Evolutionary conservation across 2,329 filamentous ascomycete genomes (phyloP).

Genomic region (Paecilomyces sp.): DNA sequence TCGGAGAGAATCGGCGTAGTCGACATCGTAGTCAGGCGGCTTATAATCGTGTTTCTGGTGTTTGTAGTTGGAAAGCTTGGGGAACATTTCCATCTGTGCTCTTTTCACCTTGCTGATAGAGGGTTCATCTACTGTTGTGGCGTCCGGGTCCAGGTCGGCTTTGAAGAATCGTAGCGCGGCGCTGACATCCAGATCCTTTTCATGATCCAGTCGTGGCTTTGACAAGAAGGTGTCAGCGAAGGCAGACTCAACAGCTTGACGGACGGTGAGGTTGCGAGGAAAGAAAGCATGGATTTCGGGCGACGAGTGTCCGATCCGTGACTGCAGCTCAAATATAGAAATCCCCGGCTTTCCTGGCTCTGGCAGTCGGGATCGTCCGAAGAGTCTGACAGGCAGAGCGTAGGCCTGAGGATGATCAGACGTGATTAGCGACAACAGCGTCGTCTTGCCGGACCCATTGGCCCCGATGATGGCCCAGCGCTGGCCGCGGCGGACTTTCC

Average conservation of each 20-base stretch:
- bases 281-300: slow-evolving; percentile 94
- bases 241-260: slow-evolving; percentile 72
- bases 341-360: slow-evolving; percentile 64
- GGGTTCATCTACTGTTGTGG: slow-evolving; percentile 8
- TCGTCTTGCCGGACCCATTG: slow-evolving; percentile 94
- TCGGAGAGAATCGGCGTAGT: slow-evolving; percentile 69
- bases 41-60: slow-evolving; percentile 2
- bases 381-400: slow-evolving; percentile 76
- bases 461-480: slow-evolving; percentile 90
- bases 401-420: slow-evolving; percentile 96
- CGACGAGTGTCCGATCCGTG: slow-evolving; percentile 83
- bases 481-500: slow-evolving; percentile 76
- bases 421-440: slow-evolving; percentile 81
- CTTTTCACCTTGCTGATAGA: neutral
- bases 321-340: slow-evolving; percentile 87
- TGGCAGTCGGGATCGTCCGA: slow-evolving; percentile 74
- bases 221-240: slow-evolving; percentile 84
- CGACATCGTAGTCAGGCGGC: slow-evolving; percentile 23
- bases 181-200: slow-evolving; percentile 56
- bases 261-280: slow-evolving; percentile 66
- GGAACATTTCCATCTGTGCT: slow-evolving; percentile 9
- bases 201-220: slow-evolving; percentile 56
- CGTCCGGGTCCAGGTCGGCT: slow-evolving; percentile 61
- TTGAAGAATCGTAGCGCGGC: slow-evolving; percentile 71
- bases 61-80: slow-evolving; percentile 6